phyloP scores from a whole-genome alignment of 352 stramenopile species.

The Phytopythium mirpurense region DNA sequence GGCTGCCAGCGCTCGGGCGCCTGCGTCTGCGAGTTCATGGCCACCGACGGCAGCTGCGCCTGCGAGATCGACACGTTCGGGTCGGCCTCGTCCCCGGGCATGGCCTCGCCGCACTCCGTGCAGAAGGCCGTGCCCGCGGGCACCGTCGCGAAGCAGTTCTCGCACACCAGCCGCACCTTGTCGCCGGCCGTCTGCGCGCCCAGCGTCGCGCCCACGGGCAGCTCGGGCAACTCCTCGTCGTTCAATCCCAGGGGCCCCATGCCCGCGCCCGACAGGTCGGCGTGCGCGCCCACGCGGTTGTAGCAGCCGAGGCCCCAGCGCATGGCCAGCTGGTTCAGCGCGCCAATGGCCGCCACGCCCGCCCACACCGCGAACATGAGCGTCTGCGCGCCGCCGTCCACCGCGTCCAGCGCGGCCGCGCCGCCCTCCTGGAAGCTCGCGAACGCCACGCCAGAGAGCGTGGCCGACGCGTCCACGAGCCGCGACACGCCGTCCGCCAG shows the following conservation, averaged over 20 bases:
- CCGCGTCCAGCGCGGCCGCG: slow-evolving; percentile 32
- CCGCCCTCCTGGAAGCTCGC: slow-evolving; percentile 62
- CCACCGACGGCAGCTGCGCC: slow-evolving; percentile 79
- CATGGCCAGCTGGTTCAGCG: slow-evolving; percentile 81
- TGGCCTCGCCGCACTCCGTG: slow-evolving; percentile 85
- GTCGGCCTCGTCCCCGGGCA: slow-evolving; percentile 66
- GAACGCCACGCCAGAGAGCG: slow-evolving; percentile 63
- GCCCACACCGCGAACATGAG: slow-evolving; percentile 83
- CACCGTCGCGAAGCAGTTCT: slow-evolving; percentile 88
- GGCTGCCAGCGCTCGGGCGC: slow-evolving; percentile 81
- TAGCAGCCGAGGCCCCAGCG: slow-evolving; percentile 87
- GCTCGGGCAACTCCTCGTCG: slow-evolving; percentile 66
- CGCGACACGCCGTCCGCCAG: slow-evolving; percentile 65
- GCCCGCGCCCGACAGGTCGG: slow-evolving; percentile 17
- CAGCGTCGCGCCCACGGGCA: slow-evolving; percentile 66
- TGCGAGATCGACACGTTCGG: slow-evolving; percentile 85
- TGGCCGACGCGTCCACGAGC: slow-evolving; percentile 46
- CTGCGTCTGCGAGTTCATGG: slow-evolving; percentile 75
- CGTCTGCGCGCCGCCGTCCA: slow-evolving; percentile 49
- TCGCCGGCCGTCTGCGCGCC: slow-evolving; percentile 44
- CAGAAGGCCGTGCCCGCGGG: slow-evolving; percentile 81
- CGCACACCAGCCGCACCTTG: slow-evolving; percentile 79
- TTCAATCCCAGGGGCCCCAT: slow-evolving; percentile 38
- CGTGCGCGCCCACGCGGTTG: slow-evolving; percentile 80
- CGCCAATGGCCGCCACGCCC: slow-evolving; percentile 47